Percentiles rank a stretch among this genome's conserved stretches.
phyloP scores from a whole-genome alignment of 139 green algal genomes.

The Coccomyxa sp. region DNA sequence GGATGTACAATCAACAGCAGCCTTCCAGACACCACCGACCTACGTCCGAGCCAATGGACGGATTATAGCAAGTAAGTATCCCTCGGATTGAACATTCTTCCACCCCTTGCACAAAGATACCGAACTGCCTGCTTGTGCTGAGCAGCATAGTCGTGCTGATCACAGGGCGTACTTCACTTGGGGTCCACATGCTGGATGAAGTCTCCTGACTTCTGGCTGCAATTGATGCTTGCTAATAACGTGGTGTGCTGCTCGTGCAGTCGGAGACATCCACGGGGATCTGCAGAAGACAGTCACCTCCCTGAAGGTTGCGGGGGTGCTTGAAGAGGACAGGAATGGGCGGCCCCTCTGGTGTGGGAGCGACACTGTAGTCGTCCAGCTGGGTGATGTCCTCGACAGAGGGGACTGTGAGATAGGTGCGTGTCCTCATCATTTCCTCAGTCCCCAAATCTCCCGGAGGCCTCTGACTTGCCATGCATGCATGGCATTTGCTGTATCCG shows the following conservation, averaged over 20 bases:
- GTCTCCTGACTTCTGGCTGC: no score
- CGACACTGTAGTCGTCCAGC: slow-evolving; percentile 84
- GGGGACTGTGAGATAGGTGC: slow-evolving; percentile 85
- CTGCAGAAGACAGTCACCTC: slow-evolving; percentile 69
- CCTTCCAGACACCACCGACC: slow-evolving; percentile 40
- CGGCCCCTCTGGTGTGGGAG: slow-evolving; percentile 66
- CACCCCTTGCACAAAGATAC: no score
- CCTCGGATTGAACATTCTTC: not conserved
- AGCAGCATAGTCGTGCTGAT: no score
- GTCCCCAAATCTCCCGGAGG: not conserved
- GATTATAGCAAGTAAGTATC: slow-evolving; percentile 70
- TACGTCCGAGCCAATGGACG: slow-evolving; percentile 64
- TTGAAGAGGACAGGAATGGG: slow-evolving; percentile 40
- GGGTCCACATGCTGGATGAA: no score
- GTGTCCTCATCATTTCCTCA: not conserved
- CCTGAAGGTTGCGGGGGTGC: slow-evolving; percentile 68
- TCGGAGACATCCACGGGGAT: slow-evolving; percentile 91
- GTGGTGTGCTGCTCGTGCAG: slow-evolving; percentile 32
- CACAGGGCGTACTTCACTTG: no score
- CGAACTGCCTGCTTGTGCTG: no score
- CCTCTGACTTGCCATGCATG: not conserved
- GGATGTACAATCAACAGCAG: no score
- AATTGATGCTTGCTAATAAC: not conserved
- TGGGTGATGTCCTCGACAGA: slow-evolving; percentile 88
- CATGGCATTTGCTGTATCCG: not conserved